A percentile compares a stretch with the other conserved stretches of the same genome.
Conservation (phyloP, 2,329 filamentous ascomycete species). For the Trichoderma atroviride region DNA sequence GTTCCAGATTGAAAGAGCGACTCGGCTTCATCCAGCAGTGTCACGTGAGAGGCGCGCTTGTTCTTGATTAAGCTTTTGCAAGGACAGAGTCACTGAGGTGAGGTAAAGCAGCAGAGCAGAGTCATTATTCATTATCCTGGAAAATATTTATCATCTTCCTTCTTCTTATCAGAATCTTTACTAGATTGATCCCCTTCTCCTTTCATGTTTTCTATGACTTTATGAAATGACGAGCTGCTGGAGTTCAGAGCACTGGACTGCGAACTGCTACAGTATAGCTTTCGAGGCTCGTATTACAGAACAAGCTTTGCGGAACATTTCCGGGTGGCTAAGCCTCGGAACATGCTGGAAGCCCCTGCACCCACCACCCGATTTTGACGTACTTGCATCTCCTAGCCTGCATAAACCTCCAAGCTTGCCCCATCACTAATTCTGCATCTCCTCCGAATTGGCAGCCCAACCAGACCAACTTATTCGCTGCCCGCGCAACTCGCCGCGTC, state of each 20-base stretch:
- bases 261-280: too few relatives aligned
- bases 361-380: background rate
- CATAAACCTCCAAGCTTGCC: conserved; percentile 21
- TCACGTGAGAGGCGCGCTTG: background rate
- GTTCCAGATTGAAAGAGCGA: background rate
- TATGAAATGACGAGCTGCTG: background rate
- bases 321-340: conserved; percentile 21
- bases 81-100: background rate
- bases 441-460: conserved; percentile 19
- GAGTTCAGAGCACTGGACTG: too few relatives aligned
- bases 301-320: conserved; percentile 1
- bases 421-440: conserved; percentile 21
- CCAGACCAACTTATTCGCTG: background rate
- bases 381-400: background rate
- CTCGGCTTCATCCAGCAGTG: background rate
- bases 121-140: background rate
- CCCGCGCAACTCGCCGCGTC: background rate
- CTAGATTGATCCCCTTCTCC: background rate
- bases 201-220: background rate
- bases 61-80: background rate
- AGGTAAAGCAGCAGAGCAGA: background rate
- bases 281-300: background rate
- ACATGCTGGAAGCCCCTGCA: background rate
- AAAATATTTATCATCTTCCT: background rate
- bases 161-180: background rate